phyloP scores from a whole-genome alignment of 441 rosid species.

The Brassica hybrid region DNA sequence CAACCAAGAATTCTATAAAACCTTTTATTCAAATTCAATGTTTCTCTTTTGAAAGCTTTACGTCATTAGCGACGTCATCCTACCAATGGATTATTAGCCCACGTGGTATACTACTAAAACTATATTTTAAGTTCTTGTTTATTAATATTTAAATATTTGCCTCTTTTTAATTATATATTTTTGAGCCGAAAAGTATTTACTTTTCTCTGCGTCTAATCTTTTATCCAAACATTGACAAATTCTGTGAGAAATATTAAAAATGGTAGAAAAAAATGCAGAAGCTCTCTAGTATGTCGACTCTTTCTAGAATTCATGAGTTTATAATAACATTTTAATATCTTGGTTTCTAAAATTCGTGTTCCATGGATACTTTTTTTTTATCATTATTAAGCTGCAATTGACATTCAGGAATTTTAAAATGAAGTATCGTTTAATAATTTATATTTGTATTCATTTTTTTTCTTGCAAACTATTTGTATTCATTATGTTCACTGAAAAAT shows the following conservation, averaged over 20 bases:
- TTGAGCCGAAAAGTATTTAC: background rate
- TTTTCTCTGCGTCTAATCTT: background rate
- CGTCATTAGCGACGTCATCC: background rate
- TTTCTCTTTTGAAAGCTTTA: constrained; percentile 4
- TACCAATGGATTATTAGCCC: background rate
- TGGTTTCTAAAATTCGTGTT: background rate
- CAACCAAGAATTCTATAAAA: background rate
- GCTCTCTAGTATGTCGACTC: background rate
- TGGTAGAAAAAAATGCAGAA: background rate
- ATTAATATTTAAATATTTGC: background rate
- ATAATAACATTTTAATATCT: background rate
- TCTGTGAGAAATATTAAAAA: background rate
- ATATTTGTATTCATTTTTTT: background rate
- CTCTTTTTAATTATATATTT: background rate
- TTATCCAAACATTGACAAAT: background rate
- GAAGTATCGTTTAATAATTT: too few relatives aligned
- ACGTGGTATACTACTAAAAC: background rate
- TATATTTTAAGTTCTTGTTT: background rate
- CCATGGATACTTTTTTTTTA: background rate
- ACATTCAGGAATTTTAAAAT: background rate
- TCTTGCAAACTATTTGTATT: too few relatives aligned
- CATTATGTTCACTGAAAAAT: too few relatives aligned
- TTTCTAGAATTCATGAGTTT: background rate
- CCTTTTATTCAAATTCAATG: constrained; percentile 1
- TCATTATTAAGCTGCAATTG: background rate